Conservation (phyloP, 1,284 basidiomycete genomes). For the Puccinia triticina region DNA sequence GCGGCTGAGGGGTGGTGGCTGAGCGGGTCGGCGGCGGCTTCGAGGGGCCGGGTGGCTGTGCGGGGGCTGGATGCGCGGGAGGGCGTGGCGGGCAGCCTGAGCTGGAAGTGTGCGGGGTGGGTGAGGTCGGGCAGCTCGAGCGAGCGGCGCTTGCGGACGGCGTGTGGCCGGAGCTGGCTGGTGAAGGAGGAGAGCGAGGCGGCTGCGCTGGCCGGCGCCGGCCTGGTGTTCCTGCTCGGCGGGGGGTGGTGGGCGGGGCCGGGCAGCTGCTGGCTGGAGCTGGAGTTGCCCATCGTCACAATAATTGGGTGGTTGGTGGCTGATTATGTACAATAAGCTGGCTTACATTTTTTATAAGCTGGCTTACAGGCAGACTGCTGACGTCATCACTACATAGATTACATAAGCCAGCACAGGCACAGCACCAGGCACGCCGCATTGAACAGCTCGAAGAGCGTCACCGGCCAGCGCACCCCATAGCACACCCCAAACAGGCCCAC, state of each 20-base stretch:
- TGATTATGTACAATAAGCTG: too few relatives aligned
- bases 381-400: too few relatives aligned
- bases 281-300: slow-evolving; percentile 30
- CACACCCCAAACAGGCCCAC: background rate
- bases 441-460: background rate
- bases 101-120: slow-evolving; percentile 6
- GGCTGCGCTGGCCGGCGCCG: background rate
- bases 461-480: background rate
- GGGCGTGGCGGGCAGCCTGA: slow-evolving; percentile 5
- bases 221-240: background rate
- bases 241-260: background rate
- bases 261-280: background rate
- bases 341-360: too few relatives aligned
- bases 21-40: too few relatives aligned
- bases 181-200: slow-evolving; percentile 16
- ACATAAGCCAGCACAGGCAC: too few relatives aligned
- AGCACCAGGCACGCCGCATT: too few relatives aligned
- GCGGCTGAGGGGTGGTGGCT: background rate
- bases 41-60: background rate
- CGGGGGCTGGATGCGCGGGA: background rate
- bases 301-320: too few relatives aligned
- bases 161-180: background rate
- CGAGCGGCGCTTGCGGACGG: slow-evolving; percentile 8
- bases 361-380: too few relatives aligned
- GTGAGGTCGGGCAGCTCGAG: slow-evolving; percentile 34